These are phyloP conservation scores for Yamadazyma dendronema DNA, from an alignment of 1,139 yeast genomes.

Conservation along the genomic window DNA sequence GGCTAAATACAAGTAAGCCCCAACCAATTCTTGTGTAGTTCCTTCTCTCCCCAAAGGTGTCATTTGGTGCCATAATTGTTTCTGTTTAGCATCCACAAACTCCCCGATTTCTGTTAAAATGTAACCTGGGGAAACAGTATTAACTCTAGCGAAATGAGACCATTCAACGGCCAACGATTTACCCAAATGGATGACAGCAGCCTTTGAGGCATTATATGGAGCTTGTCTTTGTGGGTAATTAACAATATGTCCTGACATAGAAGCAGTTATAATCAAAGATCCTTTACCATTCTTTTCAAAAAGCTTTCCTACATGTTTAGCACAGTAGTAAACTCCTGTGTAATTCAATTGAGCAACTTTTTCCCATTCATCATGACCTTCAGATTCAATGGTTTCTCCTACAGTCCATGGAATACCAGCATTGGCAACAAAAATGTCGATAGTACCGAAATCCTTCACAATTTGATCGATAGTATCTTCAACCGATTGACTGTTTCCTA, in stretches of 20 bases:
- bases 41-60: constrained; percentile 82
- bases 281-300: constrained; percentile 72
- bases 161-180: constrained; percentile 81
- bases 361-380: constrained; percentile 55
- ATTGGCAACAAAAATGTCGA: constrained; percentile 85
- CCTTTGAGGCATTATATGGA: constrained; percentile 83
- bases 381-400: constrained; percentile 64
- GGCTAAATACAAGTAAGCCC: constrained; percentile 77
- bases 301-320: constrained; percentile 66
- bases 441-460: constrained; percentile 67
- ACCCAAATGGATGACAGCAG: constrained; percentile 78
- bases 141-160: constrained; percentile 77
- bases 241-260: constrained; percentile 83
- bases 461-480: constrained; percentile 56
- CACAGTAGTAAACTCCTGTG: constrained; percentile 75
- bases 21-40: constrained; percentile 75
- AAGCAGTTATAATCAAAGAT: constrained; percentile 73
- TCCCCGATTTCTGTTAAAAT: constrained; percentile 56
- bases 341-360: constrained; percentile 69
- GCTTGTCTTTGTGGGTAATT: constrained; percentile 84
- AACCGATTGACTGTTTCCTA: constrained; percentile 60
- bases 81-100: constrained; percentile 34
- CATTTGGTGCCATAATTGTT: constrained; percentile 42
- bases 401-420: constrained; percentile 89
- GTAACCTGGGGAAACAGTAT: constrained; percentile 80